These are phyloP conservation scores for Tillandsia leiboldiana DNA, from an alignment of 176 grass and related monocot species.

Conservation along the genomic window DNA sequence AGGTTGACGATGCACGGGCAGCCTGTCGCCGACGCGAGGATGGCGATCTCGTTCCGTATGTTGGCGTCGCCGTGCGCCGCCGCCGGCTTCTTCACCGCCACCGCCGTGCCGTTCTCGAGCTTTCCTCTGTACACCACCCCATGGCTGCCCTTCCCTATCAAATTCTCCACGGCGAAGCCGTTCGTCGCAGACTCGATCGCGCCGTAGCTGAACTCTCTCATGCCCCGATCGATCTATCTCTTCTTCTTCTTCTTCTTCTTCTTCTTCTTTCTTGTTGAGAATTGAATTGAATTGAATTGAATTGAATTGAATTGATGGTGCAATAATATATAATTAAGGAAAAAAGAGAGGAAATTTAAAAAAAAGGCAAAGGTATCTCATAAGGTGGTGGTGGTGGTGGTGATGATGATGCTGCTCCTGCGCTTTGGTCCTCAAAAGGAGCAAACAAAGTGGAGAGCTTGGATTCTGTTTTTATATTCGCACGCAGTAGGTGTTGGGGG, in stretches of 20 bases:
- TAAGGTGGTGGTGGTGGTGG: slow-evolving; percentile 18
- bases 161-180: slow-evolving; percentile 46
- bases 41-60: slow-evolving; percentile 70
- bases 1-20: slow-evolving; percentile 48
- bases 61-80: slow-evolving; percentile 40
- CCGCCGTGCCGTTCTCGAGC: slow-evolving; percentile 23
- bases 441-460: slow-evolving; percentile 15
- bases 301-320: slow-evolving; percentile 23
- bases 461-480: not conserved
- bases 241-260: not conserved
- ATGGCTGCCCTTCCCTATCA: slow-evolving; percentile 91
- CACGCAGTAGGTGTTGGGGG: not conserved
- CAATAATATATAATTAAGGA: slow-evolving; percentile 20
- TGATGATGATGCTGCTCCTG: slow-evolving; percentile 19
- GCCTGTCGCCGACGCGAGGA: slow-evolving; percentile 42
- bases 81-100: slow-evolving; percentile 62
- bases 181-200: slow-evolving; percentile 66
- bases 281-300: slow-evolving; percentile 13
- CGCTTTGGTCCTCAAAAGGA: slow-evolving; percentile 48
- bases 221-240: not conserved
- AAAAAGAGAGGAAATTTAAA: slow-evolving; percentile 6
- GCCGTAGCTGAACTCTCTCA: slow-evolving; percentile 70
- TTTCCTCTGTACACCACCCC: slow-evolving; percentile 69
- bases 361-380: slow-evolving; percentile 46
- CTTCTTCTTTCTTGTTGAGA: not conserved